A percentile compares a stretch with the other conserved stretches of the same genome.
These are phyloP conservation scores for Aspergillus puulaauensis DNA, from an alignment of 2,329 filamentous ascomycete genomes.

Conservation along the genomic window DNA sequence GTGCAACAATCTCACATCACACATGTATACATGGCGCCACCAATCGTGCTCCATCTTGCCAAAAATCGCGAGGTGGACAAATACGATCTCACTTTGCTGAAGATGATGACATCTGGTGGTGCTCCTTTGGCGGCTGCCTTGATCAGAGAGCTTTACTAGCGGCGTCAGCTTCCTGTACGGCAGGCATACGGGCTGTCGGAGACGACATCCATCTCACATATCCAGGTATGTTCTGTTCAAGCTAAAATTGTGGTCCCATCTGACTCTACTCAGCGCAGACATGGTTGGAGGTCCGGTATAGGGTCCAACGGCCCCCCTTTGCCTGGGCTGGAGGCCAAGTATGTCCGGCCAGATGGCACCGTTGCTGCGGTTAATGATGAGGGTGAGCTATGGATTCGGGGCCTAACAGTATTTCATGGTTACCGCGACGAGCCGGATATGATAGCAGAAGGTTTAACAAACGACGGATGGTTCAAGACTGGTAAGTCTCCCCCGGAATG, in stretches of 20 bases:
- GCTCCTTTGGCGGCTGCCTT: constrained; percentile 17
- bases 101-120: constrained; percentile 20
- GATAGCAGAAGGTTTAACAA: constrained; percentile 65
- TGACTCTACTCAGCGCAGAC: constrained; percentile 11
- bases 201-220: constrained; percentile 15
- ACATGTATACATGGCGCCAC: constrained; percentile 18
- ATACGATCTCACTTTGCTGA: constrained; percentile 14
- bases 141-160: constrained; percentile 13
- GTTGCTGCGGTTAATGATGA: constrained; percentile 2
- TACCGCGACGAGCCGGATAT: constrained; percentile 70
- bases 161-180: constrained; percentile 13
- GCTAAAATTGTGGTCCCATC: too few relatives aligned
- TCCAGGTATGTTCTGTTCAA: constrained; percentile 8
- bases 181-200: constrained; percentile 23
- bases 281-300: constrained; percentile 11
- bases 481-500: constrained; percentile 39
- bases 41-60: constrained; percentile 18
- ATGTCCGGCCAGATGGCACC: neutral
- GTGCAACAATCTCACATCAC: constrained; percentile 13
- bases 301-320: constrained; percentile 16
- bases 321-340: constrained; percentile 16
- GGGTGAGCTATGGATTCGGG: constrained; percentile 58
- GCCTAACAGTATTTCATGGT: constrained; percentile 74
- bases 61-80: constrained; percentile 11
- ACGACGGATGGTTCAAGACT: constrained; percentile 76